Evolutionary conservation across 192 early-diverging fungal genomes (phyloP).

Genomic region (Umbelopsis sp.): DNA sequence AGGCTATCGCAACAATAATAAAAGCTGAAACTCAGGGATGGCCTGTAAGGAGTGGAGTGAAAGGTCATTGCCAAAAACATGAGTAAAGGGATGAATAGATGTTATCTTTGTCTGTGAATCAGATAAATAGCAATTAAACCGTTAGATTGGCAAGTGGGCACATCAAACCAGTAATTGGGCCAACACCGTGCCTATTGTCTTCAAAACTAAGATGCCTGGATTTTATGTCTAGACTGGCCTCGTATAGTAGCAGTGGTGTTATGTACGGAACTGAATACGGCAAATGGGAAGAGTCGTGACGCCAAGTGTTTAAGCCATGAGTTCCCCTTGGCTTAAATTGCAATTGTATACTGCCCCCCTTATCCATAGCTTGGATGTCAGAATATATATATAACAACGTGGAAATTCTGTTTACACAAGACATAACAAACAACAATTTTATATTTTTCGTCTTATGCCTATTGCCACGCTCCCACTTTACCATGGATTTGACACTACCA

Average conservation of each 20-base stretch:
- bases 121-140: not conserved
- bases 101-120: too few relatives aligned
- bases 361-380: not conserved
- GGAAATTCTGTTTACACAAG: not conserved
- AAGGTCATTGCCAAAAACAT: not conserved
- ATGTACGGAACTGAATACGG: not conserved
- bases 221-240: too few relatives aligned
- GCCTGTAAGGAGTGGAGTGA: not conserved
- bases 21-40: too few relatives aligned
- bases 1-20: too few relatives aligned
- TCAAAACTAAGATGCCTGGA: too few relatives aligned
- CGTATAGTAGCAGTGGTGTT: not conserved
- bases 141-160: not conserved
- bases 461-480: slow-evolving; percentile 2
- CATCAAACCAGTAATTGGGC: too few relatives aligned
- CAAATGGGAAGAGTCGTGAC: not conserved
- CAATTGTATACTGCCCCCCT: not conserved
- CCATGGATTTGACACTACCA: not conserved
- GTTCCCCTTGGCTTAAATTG: slow-evolving; percentile 12
- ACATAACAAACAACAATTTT: not conserved
- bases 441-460: not conserved
- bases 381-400: not conserved
- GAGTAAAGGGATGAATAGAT: too few relatives aligned
- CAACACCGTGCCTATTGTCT: too few relatives aligned
- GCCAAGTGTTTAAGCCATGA: slow-evolving; percentile 1